These are phyloP conservation scores for Pseudozyma tsukubaensis DNA, from an alignment of 1,284 basidiomycete species.

Conservation along the genomic window DNA sequence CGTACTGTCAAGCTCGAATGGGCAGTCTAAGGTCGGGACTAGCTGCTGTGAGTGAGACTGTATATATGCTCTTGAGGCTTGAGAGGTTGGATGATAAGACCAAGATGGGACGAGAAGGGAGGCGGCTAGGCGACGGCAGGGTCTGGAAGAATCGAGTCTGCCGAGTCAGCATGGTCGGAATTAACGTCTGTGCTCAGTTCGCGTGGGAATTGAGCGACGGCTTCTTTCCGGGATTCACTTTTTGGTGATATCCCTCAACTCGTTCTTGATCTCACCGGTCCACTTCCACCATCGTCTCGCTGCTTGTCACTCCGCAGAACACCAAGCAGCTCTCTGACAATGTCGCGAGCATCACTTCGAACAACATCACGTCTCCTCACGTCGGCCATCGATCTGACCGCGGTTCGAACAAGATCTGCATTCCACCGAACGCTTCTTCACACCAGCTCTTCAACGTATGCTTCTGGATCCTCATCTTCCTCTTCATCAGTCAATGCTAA, in stretches of 20 bases:
- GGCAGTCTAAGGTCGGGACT: neutral
- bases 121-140: neutral
- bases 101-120: neutral
- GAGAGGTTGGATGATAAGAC: neutral
- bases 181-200: neutral
- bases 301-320: neutral
- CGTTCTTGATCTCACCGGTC: neutral
- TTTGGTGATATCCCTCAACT: neutral
- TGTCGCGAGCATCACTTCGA: constrained; percentile 24
- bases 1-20: too few species aligned
- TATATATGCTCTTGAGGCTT: too few species aligned
- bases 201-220: neutral
- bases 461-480: constrained; percentile 1
- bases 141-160: neutral
- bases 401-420: neutral
- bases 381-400: constrained; percentile 6
- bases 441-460: constrained; percentile 6
- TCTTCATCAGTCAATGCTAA: constrained; percentile 9
- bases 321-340: neutral
- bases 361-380: constrained; percentile 6
- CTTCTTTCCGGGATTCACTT: neutral
- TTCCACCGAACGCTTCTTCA: neutral
- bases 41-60: neutral
- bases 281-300: neutral
- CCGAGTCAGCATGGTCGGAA: neutral